A percentile compares a stretch with the other conserved stretches of the same genome.
phyloP scores from a whole-genome alignment of 176 grass and related monocot species.

The Bonia amplexicaulis region DNA sequence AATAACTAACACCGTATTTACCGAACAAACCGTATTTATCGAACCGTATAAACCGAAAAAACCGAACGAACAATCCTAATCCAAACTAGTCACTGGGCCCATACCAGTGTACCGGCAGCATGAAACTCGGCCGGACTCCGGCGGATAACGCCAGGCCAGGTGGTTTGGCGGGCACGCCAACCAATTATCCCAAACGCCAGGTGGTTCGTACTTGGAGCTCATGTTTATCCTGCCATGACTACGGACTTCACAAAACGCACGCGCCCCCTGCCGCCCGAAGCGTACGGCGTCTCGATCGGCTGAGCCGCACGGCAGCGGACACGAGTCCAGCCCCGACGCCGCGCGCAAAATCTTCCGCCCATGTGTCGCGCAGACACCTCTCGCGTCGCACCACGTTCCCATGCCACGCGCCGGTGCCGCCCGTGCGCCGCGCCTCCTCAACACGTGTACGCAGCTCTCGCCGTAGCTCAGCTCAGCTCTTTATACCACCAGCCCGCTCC shows the following conservation, averaged over 20 bases:
- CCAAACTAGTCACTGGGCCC: too few species aligned
- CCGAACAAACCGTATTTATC: too few species aligned
- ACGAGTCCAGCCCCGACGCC: slow-evolving; percentile 7
- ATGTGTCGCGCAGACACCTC: background rate
- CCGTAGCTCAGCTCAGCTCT: background rate
- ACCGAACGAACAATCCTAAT: too few species aligned
- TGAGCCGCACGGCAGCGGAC: slow-evolving; percentile 9
- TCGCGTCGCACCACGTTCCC: background rate
- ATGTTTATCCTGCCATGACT: background rate
- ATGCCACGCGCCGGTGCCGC: slow-evolving; percentile 1
- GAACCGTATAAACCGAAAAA: too few species aligned
- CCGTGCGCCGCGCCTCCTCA: background rate
- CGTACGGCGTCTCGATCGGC: background rate
- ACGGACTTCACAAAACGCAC: background rate
- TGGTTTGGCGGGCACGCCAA: background rate
- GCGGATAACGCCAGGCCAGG: background rate
- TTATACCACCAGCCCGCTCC: background rate
- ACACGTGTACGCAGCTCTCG: background rate
- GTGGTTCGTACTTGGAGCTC: background rate
- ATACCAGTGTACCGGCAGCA: too few species aligned
- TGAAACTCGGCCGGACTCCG: background rate
- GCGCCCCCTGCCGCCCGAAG: too few species aligned
- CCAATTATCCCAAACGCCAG: background rate
- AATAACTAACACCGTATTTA: too few species aligned
- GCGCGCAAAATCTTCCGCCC: background rate